Base-by-base conservation (phyloP, 768 basidiomycete species). In the Leccinum ochraceum region DNA sequence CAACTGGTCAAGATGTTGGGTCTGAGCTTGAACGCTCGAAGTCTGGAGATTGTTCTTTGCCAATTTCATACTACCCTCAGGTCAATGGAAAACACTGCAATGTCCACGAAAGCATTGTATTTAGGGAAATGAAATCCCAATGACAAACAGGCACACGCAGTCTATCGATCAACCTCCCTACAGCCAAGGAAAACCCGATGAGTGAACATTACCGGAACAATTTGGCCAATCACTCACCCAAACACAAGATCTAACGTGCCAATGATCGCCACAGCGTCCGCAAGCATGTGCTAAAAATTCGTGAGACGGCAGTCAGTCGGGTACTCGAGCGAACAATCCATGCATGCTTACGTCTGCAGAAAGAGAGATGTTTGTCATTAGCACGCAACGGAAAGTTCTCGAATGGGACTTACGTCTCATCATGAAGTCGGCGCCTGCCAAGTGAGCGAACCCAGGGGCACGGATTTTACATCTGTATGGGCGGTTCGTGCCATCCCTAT, bases 201-300 rank as follows among this genome's bases (percentile, higher is more conserved):
- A 60, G 58, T 4, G 48, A n/a, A 49, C 9, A 1, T 14, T 17
- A 10, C 11, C 7, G 10, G 13, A 42, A 3, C 5, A 0, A 16
- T 14, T 2, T 50, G 50, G 32, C 4, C 0, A 22, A 26, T 14
- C 13, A 87, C 92, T 68, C 82, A 92, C 86, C 95, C 95, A 72
- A 97, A 96, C 71, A 97, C 95, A 64, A 96, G 85, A 81, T 97
- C 94, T 95, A 97, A 95, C 51, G 96, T 98, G 68, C 97, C 97
- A 72, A 98, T 97, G 72, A 99, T 90, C 53, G 96, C 88, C 54
- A 99, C 96, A 48, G 90, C 95, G 69, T 98, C 96, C 6, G 94
- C 93, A 61, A 97, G 80, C 86, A 90, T 89, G 77, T 94, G 92
- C 88, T 94, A 22, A 44, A 73, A 49, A 69, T 87, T 0, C 73